phyloP scores from a whole-genome alignment of 352 stramenopile genomes.

The Phytophthora quininea region DNA sequence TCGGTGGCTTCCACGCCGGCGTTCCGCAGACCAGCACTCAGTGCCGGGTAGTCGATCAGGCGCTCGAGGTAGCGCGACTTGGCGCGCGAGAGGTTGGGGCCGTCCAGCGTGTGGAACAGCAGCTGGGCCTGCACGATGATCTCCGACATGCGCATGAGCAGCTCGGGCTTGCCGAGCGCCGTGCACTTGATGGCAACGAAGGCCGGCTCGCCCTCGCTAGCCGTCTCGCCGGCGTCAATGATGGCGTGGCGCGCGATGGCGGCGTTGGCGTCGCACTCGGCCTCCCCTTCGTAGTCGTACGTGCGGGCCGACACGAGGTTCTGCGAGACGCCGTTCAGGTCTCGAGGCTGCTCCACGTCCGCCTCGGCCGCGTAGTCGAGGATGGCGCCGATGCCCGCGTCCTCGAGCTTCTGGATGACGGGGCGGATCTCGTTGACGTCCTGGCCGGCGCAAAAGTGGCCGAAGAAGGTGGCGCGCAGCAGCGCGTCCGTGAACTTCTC shows the following conservation, averaged over 20 bases:
- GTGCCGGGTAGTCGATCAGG: slow-evolving; percentile 81
- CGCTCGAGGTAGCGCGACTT: slow-evolving; percentile 83
- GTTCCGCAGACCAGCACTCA: slow-evolving; percentile 74
- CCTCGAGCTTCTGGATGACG: slow-evolving; percentile 74
- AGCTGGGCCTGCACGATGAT: slow-evolving; percentile 93
- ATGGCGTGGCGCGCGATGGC: slow-evolving; percentile 86
- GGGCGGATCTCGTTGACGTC: slow-evolving; percentile 86
- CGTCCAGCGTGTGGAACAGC: slow-evolving; percentile 93
- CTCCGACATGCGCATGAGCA: slow-evolving; percentile 95
- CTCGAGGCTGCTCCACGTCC: slow-evolving; percentile 83
- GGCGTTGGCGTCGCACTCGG: slow-evolving; percentile 92
- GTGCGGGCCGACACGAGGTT: slow-evolving; percentile 89
- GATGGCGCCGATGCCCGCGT: slow-evolving; percentile 93
- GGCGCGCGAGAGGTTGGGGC: slow-evolving; percentile 76
- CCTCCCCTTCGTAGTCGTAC: slow-evolving; percentile 97
- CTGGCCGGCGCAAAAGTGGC: slow-evolving; percentile 97
- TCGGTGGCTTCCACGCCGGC: slow-evolving; percentile 70
- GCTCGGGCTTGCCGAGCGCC: slow-evolving; percentile 94
- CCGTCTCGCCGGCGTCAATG: slow-evolving; percentile 61
- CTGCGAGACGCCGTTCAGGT: slow-evolving; percentile 79
- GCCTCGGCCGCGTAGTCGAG: slow-evolving; percentile 97
- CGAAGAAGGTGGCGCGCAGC: slow-evolving; percentile 95
- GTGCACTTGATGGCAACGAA: slow-evolving; percentile 98
- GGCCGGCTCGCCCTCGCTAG: slow-evolving; percentile 60
- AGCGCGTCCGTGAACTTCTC: slow-evolving; percentile 86